Evolutionary conservation across 2,329 filamentous ascomycete species (phyloP).

Genomic region (Colletotrichum destructivum): DNA sequence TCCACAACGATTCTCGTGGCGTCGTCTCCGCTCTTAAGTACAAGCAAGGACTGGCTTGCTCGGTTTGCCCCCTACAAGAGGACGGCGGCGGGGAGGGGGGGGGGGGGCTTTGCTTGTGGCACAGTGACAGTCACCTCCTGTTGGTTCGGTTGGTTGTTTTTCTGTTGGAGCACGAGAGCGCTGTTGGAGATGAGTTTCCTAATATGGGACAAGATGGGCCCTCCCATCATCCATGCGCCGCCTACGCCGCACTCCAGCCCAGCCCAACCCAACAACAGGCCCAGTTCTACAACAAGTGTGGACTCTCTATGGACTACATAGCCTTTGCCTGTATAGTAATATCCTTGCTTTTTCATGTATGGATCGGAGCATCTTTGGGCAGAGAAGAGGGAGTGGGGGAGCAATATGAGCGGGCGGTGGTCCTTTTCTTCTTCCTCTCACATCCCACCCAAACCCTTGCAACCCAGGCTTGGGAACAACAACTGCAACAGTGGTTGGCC

Average conservation of each 20-base stretch:
- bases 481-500: conserved; percentile 24
- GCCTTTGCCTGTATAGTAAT: not conserved
- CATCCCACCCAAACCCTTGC: not conserved
- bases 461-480: not conserved
- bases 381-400: not conserved
- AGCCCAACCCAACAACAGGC: not conserved
- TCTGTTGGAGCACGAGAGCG: not conserved
- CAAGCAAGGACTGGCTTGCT: not conserved
- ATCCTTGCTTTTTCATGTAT: not conserved
- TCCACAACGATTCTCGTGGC: conserved; percentile 21
- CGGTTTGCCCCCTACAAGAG: not conserved
- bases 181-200: conserved; percentile 13
- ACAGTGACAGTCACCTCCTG: not conserved
- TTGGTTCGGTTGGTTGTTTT: not conserved
- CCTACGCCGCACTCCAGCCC: conserved; percentile 8
- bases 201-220: conserved; percentile 10
- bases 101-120: not conserved
- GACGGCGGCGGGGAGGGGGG: not conserved
- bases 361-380: not conserved
- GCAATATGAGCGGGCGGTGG: conserved; percentile 2
- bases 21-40: not conserved
- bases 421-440: conserved; percentile 1
- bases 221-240: not conserved
- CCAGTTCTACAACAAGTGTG: not conserved
- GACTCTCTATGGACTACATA: not conserved